Conservation (phyloP, 345 rosid genomes). For the Hibiscus trionum region DNA sequence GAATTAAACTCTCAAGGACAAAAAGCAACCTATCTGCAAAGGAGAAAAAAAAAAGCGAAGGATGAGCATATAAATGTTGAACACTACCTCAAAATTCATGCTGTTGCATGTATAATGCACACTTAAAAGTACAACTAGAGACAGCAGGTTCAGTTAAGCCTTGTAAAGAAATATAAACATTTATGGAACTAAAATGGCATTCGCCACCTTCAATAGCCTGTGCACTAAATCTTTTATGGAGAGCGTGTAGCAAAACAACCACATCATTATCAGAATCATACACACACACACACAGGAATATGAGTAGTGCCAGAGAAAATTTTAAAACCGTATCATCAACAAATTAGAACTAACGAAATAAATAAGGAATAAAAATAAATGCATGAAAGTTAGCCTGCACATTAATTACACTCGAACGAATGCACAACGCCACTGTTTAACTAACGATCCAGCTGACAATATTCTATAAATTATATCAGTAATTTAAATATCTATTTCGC, state of each 20-base stretch:
- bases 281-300: too few relatives aligned
- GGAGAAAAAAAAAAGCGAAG: slow-evolving; percentile 6
- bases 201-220: slow-evolving; percentile 1
- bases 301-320: too few relatives aligned
- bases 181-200: slow-evolving; percentile 9
- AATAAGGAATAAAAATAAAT: too few relatives aligned
- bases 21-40: slow-evolving; percentile 41
- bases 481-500: too few relatives aligned
- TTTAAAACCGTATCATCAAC: too few relatives aligned
- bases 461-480: too few relatives aligned
- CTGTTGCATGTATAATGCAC: background rate
- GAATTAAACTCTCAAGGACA: slow-evolving; percentile 21
- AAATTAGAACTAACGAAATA: too few relatives aligned
- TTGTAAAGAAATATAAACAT: slow-evolving; percentile 5
- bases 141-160: background rate
- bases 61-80: slow-evolving; percentile 12
- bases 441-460: too few relatives aligned
- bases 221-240: background rate
- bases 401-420: too few relatives aligned
- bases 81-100: background rate
- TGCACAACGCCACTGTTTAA: too few relatives aligned
- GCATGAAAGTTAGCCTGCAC: too few relatives aligned
- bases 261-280: background rate
- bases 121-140: background rate
- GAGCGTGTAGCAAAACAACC: background rate